Percentiles rank a stretch among this genome's conserved stretches.
Evolutionary conservation across 129 eudicot genomes (phyloP).

Genomic region (Lactuca sativa): DNA sequence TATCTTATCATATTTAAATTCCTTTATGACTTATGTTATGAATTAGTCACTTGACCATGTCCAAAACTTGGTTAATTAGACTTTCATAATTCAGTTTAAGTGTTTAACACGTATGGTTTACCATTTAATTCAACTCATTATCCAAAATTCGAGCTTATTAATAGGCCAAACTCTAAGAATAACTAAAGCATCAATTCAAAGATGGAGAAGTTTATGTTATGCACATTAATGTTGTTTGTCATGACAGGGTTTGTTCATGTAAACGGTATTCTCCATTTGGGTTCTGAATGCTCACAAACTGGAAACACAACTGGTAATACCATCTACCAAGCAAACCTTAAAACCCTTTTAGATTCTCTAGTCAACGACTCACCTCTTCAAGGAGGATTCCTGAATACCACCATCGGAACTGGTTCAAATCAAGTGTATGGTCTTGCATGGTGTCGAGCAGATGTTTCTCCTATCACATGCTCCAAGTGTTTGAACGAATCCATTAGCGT

Average conservation of each 20-base stretch:
- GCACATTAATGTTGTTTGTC: neutral
- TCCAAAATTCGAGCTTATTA: neutral
- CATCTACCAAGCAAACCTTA: conserved; percentile 22
- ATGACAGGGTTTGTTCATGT: conserved; percentile 12
- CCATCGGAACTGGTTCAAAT: conserved; percentile 22
- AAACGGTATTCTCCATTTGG: neutral
- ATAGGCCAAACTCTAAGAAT: neutral
- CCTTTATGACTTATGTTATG: neutral
- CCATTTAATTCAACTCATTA: neutral
- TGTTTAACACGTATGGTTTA: conserved; percentile 21
- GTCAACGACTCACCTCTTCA: conserved; percentile 17
- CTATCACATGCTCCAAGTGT: conserved; percentile 17
- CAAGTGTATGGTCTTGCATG: conserved; percentile 26
- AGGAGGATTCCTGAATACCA: conserved; percentile 22
- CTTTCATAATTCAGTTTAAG: conserved; percentile 12
- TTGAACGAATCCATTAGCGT: conserved; percentile 1
- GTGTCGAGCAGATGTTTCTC: conserved; percentile 35
- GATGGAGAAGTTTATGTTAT: conserved; percentile 21
- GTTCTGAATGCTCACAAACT: conserved; percentile 8
- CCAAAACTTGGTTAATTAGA: conserved; percentile 14
- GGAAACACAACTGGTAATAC: conserved; percentile 14
- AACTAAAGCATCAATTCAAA: neutral
- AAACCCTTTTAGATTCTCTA: conserved; percentile 8
- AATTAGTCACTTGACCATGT: conserved; percentile 11
- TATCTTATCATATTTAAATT: no score